These are phyloP conservation scores for Termitomyces sp. DNA, from an alignment of 768 basidiomycete genomes.

Conservation along the genomic window DNA sequence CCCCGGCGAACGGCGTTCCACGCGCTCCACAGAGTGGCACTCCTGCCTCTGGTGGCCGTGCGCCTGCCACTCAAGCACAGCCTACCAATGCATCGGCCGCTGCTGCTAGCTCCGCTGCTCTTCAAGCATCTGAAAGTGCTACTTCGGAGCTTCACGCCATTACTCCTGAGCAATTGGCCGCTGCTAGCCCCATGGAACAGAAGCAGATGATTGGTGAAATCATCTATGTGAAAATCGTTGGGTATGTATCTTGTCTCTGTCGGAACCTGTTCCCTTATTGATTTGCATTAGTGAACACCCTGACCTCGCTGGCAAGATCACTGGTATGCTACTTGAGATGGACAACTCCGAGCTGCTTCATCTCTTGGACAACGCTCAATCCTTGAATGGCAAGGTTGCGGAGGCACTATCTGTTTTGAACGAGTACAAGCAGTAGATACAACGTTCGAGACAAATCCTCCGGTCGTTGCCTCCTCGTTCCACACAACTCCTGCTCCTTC, in stretches of 20 bases:
- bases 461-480: constrained; percentile 29
- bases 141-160: constrained; percentile 35
- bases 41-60: constrained; percentile 36
- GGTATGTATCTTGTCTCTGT: constrained; percentile 41
- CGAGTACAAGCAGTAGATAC: constrained; percentile 50
- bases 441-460: neutral
- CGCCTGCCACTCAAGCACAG: constrained; percentile 38
- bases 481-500: constrained; percentile 12
- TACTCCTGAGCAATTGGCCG: constrained; percentile 43
- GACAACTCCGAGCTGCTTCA: constrained; percentile 90
- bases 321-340: constrained; percentile 99
- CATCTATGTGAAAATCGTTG: constrained; percentile 85
- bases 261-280: constrained; percentile 7
- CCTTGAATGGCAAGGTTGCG: constrained; percentile 84
- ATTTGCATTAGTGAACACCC: constrained; percentile 58
- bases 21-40: constrained; percentile 33
- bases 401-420: constrained; percentile 88
- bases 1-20: constrained; percentile 45
- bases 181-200: constrained; percentile 78
- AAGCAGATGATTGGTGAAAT: constrained; percentile 99
- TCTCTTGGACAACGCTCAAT: constrained; percentile 75
- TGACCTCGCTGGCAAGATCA: constrained; percentile 96
- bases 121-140: constrained; percentile 34
- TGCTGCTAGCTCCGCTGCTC: constrained; percentile 26
- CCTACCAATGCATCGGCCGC: constrained; percentile 34